A percentile compares a stretch with the other conserved stretches of the same genome.
Conservation (phyloP, 2,329 filamentous ascomycete species). For the Penicillium paneum region DNA sequence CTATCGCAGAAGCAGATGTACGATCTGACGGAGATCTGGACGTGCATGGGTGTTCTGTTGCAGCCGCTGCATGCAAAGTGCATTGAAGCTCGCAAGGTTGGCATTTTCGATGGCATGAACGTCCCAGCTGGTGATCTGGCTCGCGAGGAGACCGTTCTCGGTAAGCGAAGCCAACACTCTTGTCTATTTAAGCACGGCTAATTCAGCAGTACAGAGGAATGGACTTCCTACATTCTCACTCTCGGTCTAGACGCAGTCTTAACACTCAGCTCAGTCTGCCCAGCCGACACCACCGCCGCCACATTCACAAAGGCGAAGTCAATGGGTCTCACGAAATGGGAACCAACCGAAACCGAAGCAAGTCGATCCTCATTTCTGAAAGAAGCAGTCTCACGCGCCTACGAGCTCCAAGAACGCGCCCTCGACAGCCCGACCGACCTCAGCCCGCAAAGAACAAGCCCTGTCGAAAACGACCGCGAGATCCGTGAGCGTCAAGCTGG, state of each 20-base stretch:
- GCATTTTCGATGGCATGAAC: slow-evolving; percentile 56
- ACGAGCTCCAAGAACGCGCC: slow-evolving; percentile 45
- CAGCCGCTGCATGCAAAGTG: slow-evolving; percentile 55
- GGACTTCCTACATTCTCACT: slow-evolving; percentile 59
- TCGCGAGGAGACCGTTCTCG: slow-evolving; percentile 52
- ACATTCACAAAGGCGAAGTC: slow-evolving; percentile 54
- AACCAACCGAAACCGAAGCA: slow-evolving; percentile 44
- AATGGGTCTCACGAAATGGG: slow-evolving; percentile 58
- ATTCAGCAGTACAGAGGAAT: slow-evolving; percentile 50
- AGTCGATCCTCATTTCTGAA: slow-evolving; percentile 58
- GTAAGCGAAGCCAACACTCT: slow-evolving; percentile 32
- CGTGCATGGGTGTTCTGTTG: slow-evolving; percentile 56
- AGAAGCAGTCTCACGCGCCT: slow-evolving; percentile 58
- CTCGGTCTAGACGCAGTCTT: slow-evolving; percentile 57
- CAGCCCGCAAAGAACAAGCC: slow-evolving; percentile 12
- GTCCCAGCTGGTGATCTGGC: slow-evolving; percentile 42
- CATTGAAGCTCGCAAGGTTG: slow-evolving; percentile 53
- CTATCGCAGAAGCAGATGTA: slow-evolving; percentile 57
- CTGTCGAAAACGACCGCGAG: slow-evolving; percentile 15
- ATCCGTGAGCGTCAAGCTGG: slow-evolving; percentile 30
- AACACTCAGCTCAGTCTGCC: slow-evolving; percentile 46
- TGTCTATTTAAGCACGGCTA: not conserved
- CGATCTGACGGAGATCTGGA: slow-evolving; percentile 65
- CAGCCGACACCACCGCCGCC: slow-evolving; percentile 37
- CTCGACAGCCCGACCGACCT: not conserved